Percentiles rank a stretch among this genome's conserved stretches.
Conservation (phyloP, 1,139 yeast species). For the Kluyveromyces sp. region DNA sequence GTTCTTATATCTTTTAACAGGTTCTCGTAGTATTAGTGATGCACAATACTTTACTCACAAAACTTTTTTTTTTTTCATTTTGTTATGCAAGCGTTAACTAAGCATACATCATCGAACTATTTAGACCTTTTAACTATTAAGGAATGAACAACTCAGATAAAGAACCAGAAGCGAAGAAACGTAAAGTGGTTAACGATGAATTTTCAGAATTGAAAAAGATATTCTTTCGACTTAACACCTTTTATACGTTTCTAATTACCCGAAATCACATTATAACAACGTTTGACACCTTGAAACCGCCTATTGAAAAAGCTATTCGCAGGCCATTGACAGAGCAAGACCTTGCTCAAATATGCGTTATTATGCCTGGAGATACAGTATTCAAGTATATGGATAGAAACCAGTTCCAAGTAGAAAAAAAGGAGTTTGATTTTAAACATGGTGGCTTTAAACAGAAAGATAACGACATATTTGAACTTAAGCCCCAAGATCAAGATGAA, state of each 20-base stretch:
- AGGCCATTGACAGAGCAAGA: constrained; percentile 39
- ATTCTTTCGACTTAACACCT: constrained; percentile 44
- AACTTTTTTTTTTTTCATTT: too few relatives aligned
- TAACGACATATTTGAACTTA: constrained; percentile 41
- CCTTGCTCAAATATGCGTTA: constrained; percentile 53
- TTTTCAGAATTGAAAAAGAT: constrained; percentile 36
- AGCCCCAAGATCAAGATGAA: constrained; percentile 28
- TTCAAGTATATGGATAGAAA: constrained; percentile 72
- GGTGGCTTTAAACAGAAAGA: constrained; percentile 43
- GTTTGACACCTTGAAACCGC: constrained; percentile 41
- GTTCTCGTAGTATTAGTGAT: too few relatives aligned
- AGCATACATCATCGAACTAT: too few relatives aligned
- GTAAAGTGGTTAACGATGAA: constrained; percentile 5
- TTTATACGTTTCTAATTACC: constrained; percentile 48
- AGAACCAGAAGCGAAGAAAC: neutral
- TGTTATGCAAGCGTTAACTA: too few relatives aligned
- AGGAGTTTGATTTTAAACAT: constrained; percentile 40
- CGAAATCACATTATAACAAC: constrained; percentile 50
- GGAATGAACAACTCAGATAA: too few relatives aligned
- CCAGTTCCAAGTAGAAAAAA: constrained; percentile 43
- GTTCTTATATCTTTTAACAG: too few relatives aligned
- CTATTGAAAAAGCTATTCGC: constrained; percentile 40
- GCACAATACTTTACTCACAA: too few relatives aligned
- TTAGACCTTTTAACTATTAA: too few relatives aligned
- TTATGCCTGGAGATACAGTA: constrained; percentile 61